These are phyloP conservation scores for Fusarium robinianum DNA, from an alignment of 2,329 filamentous ascomycete species.

Conservation along the genomic window DNA sequence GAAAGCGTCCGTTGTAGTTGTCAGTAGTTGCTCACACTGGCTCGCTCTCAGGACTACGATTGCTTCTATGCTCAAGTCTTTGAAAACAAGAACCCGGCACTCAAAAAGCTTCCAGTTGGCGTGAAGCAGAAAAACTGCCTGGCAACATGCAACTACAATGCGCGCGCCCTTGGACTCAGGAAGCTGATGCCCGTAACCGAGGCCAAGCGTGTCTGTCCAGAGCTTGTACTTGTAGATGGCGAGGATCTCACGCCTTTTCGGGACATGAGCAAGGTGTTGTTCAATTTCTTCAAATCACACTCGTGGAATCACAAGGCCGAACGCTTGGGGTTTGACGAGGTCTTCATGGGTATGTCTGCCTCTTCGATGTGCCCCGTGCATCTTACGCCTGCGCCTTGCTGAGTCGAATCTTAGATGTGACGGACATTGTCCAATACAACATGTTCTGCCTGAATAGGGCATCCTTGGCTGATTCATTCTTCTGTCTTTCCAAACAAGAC, in stretches of 20 bases:
- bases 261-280: constrained; percentile 81
- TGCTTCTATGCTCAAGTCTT: constrained; percentile 95
- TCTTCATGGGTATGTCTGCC: constrained; percentile 54
- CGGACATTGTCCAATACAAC: constrained; percentile 86
- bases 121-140: constrained; percentile 93
- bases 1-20: not conserved
- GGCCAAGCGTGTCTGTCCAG: constrained; percentile 78
- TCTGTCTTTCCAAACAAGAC: constrained; percentile 72
- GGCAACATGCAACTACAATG: constrained; percentile 93
- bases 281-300: constrained; percentile 70
- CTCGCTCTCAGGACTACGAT: constrained; percentile 67
- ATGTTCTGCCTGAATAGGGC: constrained; percentile 68
- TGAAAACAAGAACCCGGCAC: constrained; percentile 75
- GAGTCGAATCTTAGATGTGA: constrained; percentile 66
- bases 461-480: constrained; percentile 72
- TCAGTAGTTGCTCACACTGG: constrained; percentile 7
- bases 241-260: constrained; percentile 87
- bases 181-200: constrained; percentile 88
- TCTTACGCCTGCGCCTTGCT: constrained; percentile 5
- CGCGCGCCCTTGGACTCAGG: constrained; percentile 70
- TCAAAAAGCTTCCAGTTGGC: constrained; percentile 76
- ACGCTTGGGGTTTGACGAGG: constrained; percentile 87
- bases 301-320: constrained; percentile 82
- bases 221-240: constrained; percentile 82
- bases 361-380: not conserved